Base-by-base conservation (phyloP, 306 rosid species). In the Cicer judaicum region DNA sequence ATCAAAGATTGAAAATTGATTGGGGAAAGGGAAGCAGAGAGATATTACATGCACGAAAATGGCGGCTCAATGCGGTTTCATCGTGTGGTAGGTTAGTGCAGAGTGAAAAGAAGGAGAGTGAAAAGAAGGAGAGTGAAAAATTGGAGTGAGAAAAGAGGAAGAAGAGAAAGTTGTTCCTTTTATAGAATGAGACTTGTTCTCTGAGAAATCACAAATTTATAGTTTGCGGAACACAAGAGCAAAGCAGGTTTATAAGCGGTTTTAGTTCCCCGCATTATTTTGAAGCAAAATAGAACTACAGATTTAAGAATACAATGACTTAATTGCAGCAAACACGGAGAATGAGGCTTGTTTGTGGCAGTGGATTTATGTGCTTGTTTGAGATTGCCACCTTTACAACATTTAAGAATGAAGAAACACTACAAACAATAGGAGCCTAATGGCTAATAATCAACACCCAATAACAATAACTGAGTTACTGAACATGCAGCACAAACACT, bases 351-450 rank as follows among this genome's bases (percentile, higher is more conserved):
- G 84, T 74, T 80, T 41, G 55, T 69, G 48, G 66, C 74, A 40
- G 48, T 76, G 78, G 73, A 54, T 64, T 73, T 68, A 69, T 54
- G 82, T 36, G 56, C 16, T 54, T 39, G 63, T 67, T 76, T 71
- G 12, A 60, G 41, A 52, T 10, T 6, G 82, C 76, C 80, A 77
- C 49, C 49, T 59, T 48, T 64, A 80, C 74, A 56, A 80, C 66
- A 70, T 18, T 41, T 68, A 78, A 53, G 67, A 78, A 78, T 81
- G 73, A 78, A 80, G 68, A 70, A 68, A 72, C 73, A 65, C 72
- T 86, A 85, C 78, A 78, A 79, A 72, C 78, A 80, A 84, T 75
- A 53, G 73, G 74, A 71, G 78, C 64, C 78, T 73, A 73, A 79
- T 63, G 72, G 74, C 85, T 46, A 81, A 80, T 47, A 70, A 84